A percentile compares a stretch with the other conserved stretches of the same genome.
Evolutionary conservation across 164 flowering plant species (phyloP).

Genomic region (Cinnamomum micranthum): DNA sequence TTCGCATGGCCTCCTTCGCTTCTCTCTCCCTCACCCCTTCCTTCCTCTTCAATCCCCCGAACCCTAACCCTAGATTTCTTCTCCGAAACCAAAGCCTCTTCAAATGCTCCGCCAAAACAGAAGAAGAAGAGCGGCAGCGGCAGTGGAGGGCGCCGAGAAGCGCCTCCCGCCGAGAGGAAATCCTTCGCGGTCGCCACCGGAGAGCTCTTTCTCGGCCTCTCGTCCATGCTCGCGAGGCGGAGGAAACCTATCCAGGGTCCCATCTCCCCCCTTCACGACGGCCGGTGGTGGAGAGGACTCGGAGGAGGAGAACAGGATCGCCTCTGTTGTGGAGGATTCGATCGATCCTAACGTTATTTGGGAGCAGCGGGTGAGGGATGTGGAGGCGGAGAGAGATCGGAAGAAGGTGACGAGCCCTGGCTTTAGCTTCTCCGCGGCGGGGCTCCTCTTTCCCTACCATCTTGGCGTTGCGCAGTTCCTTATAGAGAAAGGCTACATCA

Average conservation of each 20-base stretch:
- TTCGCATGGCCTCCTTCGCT: conserved; percentile 14
- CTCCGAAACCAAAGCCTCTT: not conserved
- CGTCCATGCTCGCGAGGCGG: conserved; percentile 44
- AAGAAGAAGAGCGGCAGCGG: not conserved
- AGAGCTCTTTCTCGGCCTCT: conserved; percentile 69
- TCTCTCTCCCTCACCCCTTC: conserved; percentile 7
- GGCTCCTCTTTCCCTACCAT: conserved; percentile 88
- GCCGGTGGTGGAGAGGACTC: conserved; percentile 17
- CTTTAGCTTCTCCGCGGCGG: conserved; percentile 96
- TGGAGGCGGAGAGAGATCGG: conserved; percentile 65
- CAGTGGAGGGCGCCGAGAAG: not conserved
- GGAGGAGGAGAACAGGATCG: conserved; percentile 36
- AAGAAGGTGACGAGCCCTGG: conserved; percentile 68
- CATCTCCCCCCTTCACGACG: conserved; percentile 12
- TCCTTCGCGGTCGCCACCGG: conserved; percentile 79
- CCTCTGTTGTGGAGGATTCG: conserved; percentile 38
- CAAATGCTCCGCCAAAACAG: not conserved
- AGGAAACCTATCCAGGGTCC: conserved; percentile 5
- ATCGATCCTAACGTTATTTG: conserved; percentile 53
- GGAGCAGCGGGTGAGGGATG: conserved; percentile 76
- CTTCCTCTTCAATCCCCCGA: conserved; percentile 1
- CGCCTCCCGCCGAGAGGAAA: conserved; percentile 32
- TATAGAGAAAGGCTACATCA: conserved; percentile 82
- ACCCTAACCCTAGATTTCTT: conserved; percentile 2
- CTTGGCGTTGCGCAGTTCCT: conserved; percentile 85